Base-by-base conservation (phyloP, 345 rosid genomes). In the Camelina sativa region DNA sequence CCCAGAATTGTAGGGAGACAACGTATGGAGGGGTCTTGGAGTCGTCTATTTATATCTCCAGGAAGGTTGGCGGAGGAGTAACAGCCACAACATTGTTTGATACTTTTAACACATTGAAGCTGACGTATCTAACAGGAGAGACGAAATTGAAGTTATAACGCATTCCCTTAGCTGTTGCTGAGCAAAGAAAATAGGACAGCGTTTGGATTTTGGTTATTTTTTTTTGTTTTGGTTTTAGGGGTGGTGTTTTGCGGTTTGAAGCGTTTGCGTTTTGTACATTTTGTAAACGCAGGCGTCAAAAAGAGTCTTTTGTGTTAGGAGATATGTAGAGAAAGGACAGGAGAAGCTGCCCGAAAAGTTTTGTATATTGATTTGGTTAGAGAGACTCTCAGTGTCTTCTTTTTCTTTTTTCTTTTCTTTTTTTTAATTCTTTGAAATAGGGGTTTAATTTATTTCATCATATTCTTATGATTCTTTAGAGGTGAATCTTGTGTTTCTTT, bases 221-320 rank as follows among this genome's bases (percentile, higher is more conserved):
- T 32, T 25, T 28, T 28, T 28, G 30, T 28, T 28, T 28, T 28
- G 30, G 30, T 28, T 28, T 28, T 28, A 28, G 11, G 10, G 52
- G 23, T n/a, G 64, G 58, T 62, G 65, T 46, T 61, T 63, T 55
- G 76, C 38, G 60, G 65, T 25, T 63, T 62, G 80, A 62, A 58
- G 67, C 62, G 68, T 72, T 65, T 65, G 81, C 73, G 77, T 72
- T 59, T 59, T 77, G 81, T 72, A 72, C 69, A 77, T 71, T 77
- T 57, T 50, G 71, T 76, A 69, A 62, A 76, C 70, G 75, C 65
- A 44, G 23, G 17, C 70, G 55, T 60, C 16, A 48, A 12, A 59
- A 47, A 12, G 66, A 47, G 25, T 54, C 69, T 62, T 63, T 76
- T 40, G 76, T 70, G 76, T 37, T 70, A 64, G 67, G 80, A 61